Evolutionary conservation across 805 yeast genomes (phyloP), one percentile per base, ranked within the genome.

Genomic region (Teunomyces tritomae): DNA sequence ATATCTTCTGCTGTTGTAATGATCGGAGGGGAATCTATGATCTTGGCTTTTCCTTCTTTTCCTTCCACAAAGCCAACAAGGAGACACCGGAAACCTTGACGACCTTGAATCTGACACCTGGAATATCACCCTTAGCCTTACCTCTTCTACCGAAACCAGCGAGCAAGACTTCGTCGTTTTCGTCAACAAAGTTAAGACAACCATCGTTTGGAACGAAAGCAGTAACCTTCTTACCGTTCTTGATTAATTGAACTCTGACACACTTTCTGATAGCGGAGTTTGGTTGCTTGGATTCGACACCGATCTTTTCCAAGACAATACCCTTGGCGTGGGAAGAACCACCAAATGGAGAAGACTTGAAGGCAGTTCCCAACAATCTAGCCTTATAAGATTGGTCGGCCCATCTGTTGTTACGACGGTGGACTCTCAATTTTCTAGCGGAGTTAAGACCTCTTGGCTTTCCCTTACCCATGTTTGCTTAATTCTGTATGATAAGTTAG

Each of bases 141-240:
- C 99, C 99, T 86, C 96, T 94, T 84, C 98, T 90, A 89, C 99
- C 99, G 90, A 94, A 94, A 85, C 99, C 99, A 71, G 99, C 98
- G 69, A 94, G 84, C 71, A 94, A 83, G 68, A 94, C 99, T 80
- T 94, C 98, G 82, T 94, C 99, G 85, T 94, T 94, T 84, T 94
- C 98, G 77, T 94, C 99, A 70, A 94, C 97, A 68, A 86, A 94
- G 94, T 94, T 94, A 79, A 94, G 82, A 86, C 99, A 94, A 92
- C 99, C 99, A 82, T 94, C 99, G 73, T 94, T 92, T 79, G 99
- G 99, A 74, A 94, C 99, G 95, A 94, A 94, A 78, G 99, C 99
- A 71, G 99, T 94, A 65, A 91, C 99, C 83, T 89, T 92, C 87
- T 92, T 94, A 84, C 99, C 98, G 89, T 94, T 94, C 89, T 94